phyloP scores from a whole-genome alignment of 2,329 filamentous ascomycete genomes.

The Beauveria sp. region DNA sequence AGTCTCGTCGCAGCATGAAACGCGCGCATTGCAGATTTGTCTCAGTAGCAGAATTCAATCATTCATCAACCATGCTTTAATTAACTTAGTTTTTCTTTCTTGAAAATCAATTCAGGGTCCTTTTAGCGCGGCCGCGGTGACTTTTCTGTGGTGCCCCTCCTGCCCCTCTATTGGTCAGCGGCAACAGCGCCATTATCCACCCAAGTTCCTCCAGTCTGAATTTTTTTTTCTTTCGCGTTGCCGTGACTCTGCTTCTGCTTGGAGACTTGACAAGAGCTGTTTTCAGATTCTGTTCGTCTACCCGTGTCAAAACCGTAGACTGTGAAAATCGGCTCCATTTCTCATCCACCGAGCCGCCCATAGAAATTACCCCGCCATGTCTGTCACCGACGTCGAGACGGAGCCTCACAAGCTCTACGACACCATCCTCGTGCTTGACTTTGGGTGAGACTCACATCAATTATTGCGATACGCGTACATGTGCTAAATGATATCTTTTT shows the following conservation, averaged over 20 bases:
- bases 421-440: constrained; percentile 66
- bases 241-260: not conserved
- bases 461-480: not conserved
- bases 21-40: not conserved
- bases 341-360: not conserved
- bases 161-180: constrained; percentile 1
- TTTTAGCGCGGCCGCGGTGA: not conserved
- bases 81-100: not conserved
- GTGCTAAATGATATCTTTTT: not conserved
- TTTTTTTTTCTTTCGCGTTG: not conserved
- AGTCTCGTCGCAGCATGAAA: not conserved
- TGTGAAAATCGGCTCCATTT: not conserved
- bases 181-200: not conserved
- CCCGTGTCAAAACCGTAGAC: not conserved
- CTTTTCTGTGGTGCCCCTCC: not conserved
- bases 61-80: not conserved
- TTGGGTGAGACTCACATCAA: constrained; percentile 36
- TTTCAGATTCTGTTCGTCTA: not conserved
- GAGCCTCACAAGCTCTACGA: constrained; percentile 9
- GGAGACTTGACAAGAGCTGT: not conserved
- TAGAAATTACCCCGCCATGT: not conserved
- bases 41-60: not conserved
- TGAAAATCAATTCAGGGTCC: not conserved
- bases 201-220: not conserved
- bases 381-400: constrained; percentile 1